These are phyloP conservation scores for Aspergillus phoenicis DNA, from an alignment of 2,329 filamentous ascomycete genomes.

Conservation along the genomic window DNA sequence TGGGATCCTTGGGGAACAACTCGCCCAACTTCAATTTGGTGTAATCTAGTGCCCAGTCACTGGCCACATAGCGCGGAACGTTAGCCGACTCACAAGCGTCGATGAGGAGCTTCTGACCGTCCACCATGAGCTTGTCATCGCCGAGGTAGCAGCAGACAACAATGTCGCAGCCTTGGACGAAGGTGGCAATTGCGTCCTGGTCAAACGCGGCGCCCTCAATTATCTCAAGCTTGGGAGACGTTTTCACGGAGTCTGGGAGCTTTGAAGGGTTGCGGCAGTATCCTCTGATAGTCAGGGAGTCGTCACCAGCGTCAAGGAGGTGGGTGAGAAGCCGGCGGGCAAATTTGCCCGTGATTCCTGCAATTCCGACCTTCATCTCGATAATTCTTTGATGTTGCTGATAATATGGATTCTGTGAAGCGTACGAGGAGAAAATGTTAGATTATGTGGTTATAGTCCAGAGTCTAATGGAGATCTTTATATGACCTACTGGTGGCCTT, in stretches of 20 bases:
- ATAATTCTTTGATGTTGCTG: slow-evolving; percentile 19
- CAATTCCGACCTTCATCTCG: slow-evolving; percentile 28
- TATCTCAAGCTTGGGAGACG: slow-evolving; percentile 15
- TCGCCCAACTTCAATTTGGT: slow-evolving; percentile 41
- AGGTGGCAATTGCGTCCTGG: slow-evolving; percentile 25
- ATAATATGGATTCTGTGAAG: no score
- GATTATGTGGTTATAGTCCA: no score
- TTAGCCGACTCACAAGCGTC: slow-evolving; percentile 41
- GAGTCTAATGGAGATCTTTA: no score
- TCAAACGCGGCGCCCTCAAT: slow-evolving; percentile 32
- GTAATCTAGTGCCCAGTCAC: slow-evolving; percentile 48
- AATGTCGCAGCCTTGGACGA: slow-evolving; percentile 37
- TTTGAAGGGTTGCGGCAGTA: slow-evolving; percentile 33
- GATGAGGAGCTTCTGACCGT: slow-evolving; percentile 47
- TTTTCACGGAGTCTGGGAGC: slow-evolving; percentile 21
- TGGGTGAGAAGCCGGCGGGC: slow-evolving; percentile 31
- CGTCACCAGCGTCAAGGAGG: slow-evolving; percentile 29
- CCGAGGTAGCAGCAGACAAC: slow-evolving; percentile 48
- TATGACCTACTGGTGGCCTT: no score
- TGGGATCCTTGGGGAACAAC: slow-evolving; percentile 44
- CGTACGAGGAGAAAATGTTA: no score
- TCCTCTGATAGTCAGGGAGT: slow-evolving; percentile 28
- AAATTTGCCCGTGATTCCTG: slow-evolving; percentile 40
- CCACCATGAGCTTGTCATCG: slow-evolving; percentile 42
- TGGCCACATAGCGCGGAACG: slow-evolving; percentile 45